Evolutionary conservation across 2,329 filamentous ascomycete genomes (phyloP), one percentile per base, ranked within the genome.

Genomic region (Elsinoe ampelina): DNA sequence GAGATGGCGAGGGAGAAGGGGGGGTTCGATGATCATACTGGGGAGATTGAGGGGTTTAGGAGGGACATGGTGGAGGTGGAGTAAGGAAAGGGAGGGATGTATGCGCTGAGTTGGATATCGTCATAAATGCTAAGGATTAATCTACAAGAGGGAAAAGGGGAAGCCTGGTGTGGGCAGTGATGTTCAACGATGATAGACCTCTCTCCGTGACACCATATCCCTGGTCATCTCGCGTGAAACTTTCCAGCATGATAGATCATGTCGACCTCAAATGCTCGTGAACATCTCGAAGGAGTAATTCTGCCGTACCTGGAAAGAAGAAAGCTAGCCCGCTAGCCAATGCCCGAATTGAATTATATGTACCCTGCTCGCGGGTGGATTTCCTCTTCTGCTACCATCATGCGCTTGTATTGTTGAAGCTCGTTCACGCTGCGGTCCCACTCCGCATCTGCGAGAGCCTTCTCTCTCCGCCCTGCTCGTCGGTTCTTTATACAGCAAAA

Each of bases 401-500:
- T 48, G 15, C 41, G 54, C 54, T 56, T 56, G 54, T 56, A 59
- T 20, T 48, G 42, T 13, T 58, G 55, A 34, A 69, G 58, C 62
- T 74, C 72, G 22, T 61, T 59, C 17, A 68, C 63, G 50, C 73
- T 67, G 57, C 69, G 67, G 39, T 72, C 68, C 68, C 73, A 79
- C 51, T 73, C 73, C 63, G 71, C 69, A 59, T 79, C 75, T 39
- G 75, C 75, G 19, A 73, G 56, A 17, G 71, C 72, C 45, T 72
- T 70, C 64, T 80, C 78, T 43, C 72, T 71, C 58, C 74, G 73
- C 34, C 78, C 78, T 59, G 71, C 69, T 58, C 73, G 71, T 58
- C 78, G 72, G 65, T 80, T 77, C 48, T 70, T 71, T 60, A 79
- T 62, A 64, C 75, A 80, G 68, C 72, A 79, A 62, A 77, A 71